Evolutionary conservation across 129 eudicot species (phyloP).

Genomic region (Escallonia herrerae): DNA sequence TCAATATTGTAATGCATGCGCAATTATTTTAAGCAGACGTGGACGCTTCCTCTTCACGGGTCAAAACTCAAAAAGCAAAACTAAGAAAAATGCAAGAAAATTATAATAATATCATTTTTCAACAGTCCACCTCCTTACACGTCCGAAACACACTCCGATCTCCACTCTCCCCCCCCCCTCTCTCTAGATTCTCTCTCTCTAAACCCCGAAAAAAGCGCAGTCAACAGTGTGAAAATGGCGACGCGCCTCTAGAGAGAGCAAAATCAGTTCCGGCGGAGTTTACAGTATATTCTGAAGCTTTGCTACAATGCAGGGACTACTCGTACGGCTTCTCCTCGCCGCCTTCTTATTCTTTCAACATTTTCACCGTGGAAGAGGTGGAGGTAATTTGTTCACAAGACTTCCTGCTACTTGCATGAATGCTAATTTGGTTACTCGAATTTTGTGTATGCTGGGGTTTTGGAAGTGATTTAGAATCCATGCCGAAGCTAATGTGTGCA

Average conservation of each 20-base stretch:
- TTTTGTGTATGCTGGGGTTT: not conserved
- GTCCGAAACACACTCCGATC: conserved; percentile 9
- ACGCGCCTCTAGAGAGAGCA: conserved; percentile 14
- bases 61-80: not conserved
- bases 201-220: not conserved
- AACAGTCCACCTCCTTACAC: conserved; percentile 19
- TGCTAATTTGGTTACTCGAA: no score
- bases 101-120: not conserved
- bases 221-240: conserved; percentile 9
- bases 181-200: conserved; percentile 23
- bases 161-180: conserved; percentile 4
- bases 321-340: conserved; percentile 25
- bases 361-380: conserved; percentile 40
- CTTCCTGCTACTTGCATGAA: no score
- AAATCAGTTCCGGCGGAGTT: not conserved
- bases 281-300: not conserved
- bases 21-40: no score
- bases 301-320: conserved; percentile 19
- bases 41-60: conserved; percentile 15
- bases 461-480: no score
- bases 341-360: conserved; percentile 28
- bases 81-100: not conserved
- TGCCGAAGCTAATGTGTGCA: no score
- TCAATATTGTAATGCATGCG: no score
- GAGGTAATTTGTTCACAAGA: no score